A percentile compares a stretch with the other conserved stretches of the same genome.
Conservation (phyloP, 805 yeast species). For the Lipomyces yamadae region DNA sequence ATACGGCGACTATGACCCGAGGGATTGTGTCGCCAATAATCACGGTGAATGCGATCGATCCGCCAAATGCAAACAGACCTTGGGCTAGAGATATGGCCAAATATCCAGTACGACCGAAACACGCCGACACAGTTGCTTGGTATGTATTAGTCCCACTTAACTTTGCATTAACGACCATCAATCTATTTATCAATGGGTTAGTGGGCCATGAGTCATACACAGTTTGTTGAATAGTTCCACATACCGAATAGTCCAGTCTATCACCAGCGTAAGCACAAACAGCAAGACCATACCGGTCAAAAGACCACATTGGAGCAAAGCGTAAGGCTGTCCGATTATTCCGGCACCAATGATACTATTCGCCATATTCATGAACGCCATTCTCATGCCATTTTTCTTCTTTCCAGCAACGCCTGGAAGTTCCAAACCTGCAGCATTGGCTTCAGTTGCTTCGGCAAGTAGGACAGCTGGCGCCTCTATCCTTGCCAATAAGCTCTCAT, state of each 20-base stretch:
- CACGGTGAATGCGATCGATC: slow-evolving; percentile 90
- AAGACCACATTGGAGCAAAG: slow-evolving; percentile 79
- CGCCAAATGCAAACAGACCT: slow-evolving; percentile 91
- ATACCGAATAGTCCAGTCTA: slow-evolving; percentile 79
- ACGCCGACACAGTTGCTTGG: slow-evolving; percentile 80
- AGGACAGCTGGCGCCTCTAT: slow-evolving; percentile 34
- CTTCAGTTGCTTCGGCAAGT: slow-evolving; percentile 21
- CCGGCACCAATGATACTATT: slow-evolving; percentile 96
- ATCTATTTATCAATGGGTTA: slow-evolving; percentile 51
- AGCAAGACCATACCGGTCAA: slow-evolving; percentile 71
- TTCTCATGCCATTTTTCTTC: slow-evolving; percentile 62
- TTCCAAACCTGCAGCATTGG: not conserved
- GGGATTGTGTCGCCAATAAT: slow-evolving; percentile 96
- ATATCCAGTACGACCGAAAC: slow-evolving; percentile 78
- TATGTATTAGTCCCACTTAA: slow-evolving; percentile 76
- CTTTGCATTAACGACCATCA: slow-evolving; percentile 82
- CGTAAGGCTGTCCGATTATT: slow-evolving; percentile 90
- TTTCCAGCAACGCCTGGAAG: slow-evolving; percentile 40
- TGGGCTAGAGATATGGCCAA: slow-evolving; percentile 72
- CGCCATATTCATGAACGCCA: slow-evolving; percentile 98
- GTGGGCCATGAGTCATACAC: not conserved
- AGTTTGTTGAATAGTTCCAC: not conserved
- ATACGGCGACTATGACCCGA: slow-evolving; percentile 73
- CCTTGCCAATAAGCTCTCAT: slow-evolving; percentile 27
- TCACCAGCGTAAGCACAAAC: slow-evolving; percentile 63